Evolutionary conservation across 73 alveolate species (phyloP).

Genomic region (Stentor roeselii): DNA sequence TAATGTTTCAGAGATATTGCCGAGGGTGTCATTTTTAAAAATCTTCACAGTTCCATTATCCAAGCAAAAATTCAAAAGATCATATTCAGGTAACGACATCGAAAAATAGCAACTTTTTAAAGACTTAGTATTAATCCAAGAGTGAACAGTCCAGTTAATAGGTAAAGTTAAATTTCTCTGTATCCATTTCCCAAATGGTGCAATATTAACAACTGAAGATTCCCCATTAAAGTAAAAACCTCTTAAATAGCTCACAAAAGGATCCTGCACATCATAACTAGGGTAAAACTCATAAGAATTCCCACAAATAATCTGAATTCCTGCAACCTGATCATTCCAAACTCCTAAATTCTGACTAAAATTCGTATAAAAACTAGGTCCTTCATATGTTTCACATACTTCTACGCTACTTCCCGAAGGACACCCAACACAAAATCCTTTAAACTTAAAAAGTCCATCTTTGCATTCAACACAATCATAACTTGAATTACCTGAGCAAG

Average conservation of each 20-base stretch:
- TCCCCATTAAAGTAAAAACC: background rate
- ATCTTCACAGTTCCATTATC: no score
- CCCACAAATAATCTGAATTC: background rate
- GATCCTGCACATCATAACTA: background rate
- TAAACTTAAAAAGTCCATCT: background rate
- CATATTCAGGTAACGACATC: no score
- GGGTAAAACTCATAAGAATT: background rate
- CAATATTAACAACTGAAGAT: background rate
- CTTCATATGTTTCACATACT: background rate
- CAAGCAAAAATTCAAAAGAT: no score
- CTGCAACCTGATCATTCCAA: background rate
- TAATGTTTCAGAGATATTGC: no score
- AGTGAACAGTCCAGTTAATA: background rate
- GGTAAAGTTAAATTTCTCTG: background rate
- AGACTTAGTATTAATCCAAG: background rate
- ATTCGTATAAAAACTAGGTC: background rate
- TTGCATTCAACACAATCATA: background rate
- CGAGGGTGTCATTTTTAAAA: no score
- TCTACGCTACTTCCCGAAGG: background rate
- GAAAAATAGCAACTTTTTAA: no score
- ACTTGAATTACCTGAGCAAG: background rate
- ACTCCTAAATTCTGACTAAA: background rate
- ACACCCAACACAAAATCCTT: background rate
- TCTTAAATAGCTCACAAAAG: background rate
- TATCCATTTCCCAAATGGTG: background rate